Base-by-base conservation (phyloP, 768 basidiomycete species). In the Tubosaeta sp. region DNA sequence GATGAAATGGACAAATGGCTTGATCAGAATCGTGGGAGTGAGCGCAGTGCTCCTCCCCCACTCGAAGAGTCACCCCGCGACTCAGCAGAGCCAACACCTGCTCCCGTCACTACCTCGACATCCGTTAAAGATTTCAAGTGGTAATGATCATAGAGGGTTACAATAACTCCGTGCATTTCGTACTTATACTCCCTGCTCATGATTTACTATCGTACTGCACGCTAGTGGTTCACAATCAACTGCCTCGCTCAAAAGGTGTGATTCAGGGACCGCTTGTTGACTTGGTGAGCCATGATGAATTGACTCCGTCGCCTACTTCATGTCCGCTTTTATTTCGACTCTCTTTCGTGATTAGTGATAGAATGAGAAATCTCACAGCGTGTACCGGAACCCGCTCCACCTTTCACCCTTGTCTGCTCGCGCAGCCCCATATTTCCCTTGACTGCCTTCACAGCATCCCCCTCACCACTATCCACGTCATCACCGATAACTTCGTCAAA, bases 1-100 rank as follows among this genome's bases (percentile, higher is more conserved):
- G 93, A 95, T 65, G 92, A 95, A 59, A 97, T 97, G 95, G 94
- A 97, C 73, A 90, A 88, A 66, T 95, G 93, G 88, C 79, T 95
- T n/a, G 92, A 95, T 63, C 81, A 87, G 65, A 81, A 91, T 65
- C 78, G 77, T 34, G 78, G 77, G 37, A 63, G 61, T 34, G 81
- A 81, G 60, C 76, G 78, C 45, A 82, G 80, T 58, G 81, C 83
- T n/a, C 82, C 83, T 19, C 81, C 85, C 35, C 84, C 85, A 4
- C 69, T 84, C 11, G 84, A 86, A 65, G 71, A 73, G 48, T 63
- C 68, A 48, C 50, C 71, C 6, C 68, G 67, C 11, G 76, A 74
- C 38, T 68, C 71, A 19, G 48, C 50, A 35, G 70, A 71, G 46
- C 76, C 80, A 17, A 53, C 74, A 8, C 83, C 83, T 14, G 65